phyloP scores from a whole-genome alignment of 2,329 filamentous ascomycete species.

The Penicillium vulpinum region DNA sequence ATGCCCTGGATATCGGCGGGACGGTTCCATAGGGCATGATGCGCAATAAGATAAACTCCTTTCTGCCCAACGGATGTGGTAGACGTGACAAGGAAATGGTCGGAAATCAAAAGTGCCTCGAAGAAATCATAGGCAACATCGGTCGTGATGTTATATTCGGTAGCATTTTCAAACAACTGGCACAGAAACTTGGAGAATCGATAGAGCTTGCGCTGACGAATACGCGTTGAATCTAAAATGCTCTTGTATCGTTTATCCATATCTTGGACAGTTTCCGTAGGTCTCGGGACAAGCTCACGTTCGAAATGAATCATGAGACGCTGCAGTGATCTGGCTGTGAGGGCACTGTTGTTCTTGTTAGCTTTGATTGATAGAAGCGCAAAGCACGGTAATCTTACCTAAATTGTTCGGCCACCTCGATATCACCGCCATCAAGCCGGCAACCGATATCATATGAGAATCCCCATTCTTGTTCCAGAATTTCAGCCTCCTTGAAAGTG shows the following conservation, averaged over 20 bases:
- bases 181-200: slow-evolving; percentile 89
- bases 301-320: slow-evolving; percentile 90
- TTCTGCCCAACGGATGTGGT: slow-evolving; percentile 66
- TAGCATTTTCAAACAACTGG: slow-evolving; percentile 93
- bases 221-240: slow-evolving; percentile 90
- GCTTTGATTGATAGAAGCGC: slow-evolving; percentile 8
- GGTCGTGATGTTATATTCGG: slow-evolving; percentile 81
- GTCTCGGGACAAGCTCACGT: slow-evolving; percentile 78
- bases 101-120: slow-evolving; percentile 74
- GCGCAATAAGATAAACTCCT: slow-evolving; percentile 80
- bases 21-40: slow-evolving; percentile 71
- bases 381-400: slow-evolving; percentile 49
- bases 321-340: slow-evolving; percentile 89
- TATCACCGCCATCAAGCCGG: slow-evolving; percentile 87
- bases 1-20: slow-evolving; percentile 82
- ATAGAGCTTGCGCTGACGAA: slow-evolving; percentile 93
- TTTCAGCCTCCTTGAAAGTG: slow-evolving; percentile 97
- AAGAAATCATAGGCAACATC: slow-evolving; percentile 74
- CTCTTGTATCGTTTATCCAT: slow-evolving; percentile 98
- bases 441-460: slow-evolving; percentile 93
- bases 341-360: slow-evolving; percentile 54
- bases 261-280: slow-evolving; percentile 78
- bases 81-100: slow-evolving; percentile 83
- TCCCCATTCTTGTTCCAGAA: slow-evolving; percentile 96
- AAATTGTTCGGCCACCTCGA: slow-evolving; percentile 97